Base-by-base conservation (phyloP, 2,329 filamentous ascomycete genomes). In the Beauveria sp. region DNA sequence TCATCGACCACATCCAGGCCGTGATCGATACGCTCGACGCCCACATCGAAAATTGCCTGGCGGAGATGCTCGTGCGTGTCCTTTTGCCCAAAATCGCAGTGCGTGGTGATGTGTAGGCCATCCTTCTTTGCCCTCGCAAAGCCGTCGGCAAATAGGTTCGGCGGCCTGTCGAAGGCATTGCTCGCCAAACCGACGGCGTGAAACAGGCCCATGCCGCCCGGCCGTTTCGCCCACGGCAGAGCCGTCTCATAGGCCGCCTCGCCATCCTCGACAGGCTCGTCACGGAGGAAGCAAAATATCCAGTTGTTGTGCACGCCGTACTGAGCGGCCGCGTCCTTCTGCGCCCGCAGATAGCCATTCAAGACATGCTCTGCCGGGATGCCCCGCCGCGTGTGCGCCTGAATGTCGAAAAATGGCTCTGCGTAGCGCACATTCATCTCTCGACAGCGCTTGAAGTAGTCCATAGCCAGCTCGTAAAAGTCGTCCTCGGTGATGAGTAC, bases 391-490 rank as follows among this genome's bases (percentile, higher is more conserved):
- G 84, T 80, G 73, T 91, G 89, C 1, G 86, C 87, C 71, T 92
- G 88, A 2, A 88, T 88, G 70, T 92, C 89, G 75, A 91, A 91
- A 75, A 90, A 92, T 61, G 90, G 80, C 72, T 92, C 88, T 12
- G 86, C 86, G 69, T 91, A 88, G 53, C 83, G 79, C 1, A 91
- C 85, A 54, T 84, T 84, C 66, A 90, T 84, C 1, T 75, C 74
- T 43, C 83, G 78, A 2, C 87, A 88, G 57, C 80, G 82, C 22
- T 77, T 68, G 70, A 91, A 88, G 75, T 92, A 92, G 66, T 83
- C 81, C 77, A 84, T 88, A 16, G 87, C 87, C 10, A 92, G 79
- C 61, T 83, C 82, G 70, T 89, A 86, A 68, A 90, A 92, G 73
- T 92, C 89, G n/a, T 79, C 74, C n/a, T 80, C 76, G 5, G 80